Evolutionary conservation across 164 flowering plant genomes (phyloP), one percentile per base, ranked within the genome.

Genomic region (Pachysandra terminalis): DNA sequence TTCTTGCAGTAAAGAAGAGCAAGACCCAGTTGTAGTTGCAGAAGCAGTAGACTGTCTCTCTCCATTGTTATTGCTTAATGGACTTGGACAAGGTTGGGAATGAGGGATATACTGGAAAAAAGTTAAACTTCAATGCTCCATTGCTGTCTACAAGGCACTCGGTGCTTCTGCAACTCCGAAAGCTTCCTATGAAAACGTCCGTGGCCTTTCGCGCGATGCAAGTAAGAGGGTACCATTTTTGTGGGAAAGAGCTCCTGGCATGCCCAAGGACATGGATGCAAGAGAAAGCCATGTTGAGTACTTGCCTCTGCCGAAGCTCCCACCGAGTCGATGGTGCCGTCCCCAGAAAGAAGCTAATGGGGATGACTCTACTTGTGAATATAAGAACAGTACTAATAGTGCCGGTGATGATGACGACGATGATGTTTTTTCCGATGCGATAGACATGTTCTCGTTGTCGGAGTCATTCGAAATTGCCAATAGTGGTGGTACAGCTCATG

Each of bases 211-310:
- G 9, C 53, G 28, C 61, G 66, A 40, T 52, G 25, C 82, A 4
- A 74, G 69, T 13, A 65, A 78, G 5, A 58, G 86, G 57, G 70
- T 87, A 17, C 95, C 95, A 23, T 89, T 89, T 61, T 74, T 82
- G 13, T 89, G 95, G 95, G 95, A 89, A 70, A 74, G 66, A 69
- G 81, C 79, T 53, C 87, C 91, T 0, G 91, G 95, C 6, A 81
- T 72, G 63, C 89, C 91, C 8, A 89, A 86, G 74, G 77, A 81
- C 35, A 3, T 40, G 1, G 59, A 56, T 4, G 63, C 54, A 27
- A 45, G 6, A n/a, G 59, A 45, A 0, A 9, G 7, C 58, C 17
- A 15, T 5, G 68, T 61, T 2, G 74, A 21, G 0, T 57, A 67
- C 19, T 63, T 71, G 10, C 83, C 81, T 21, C 81, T n/a, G n/a